Evolutionary conservation across 2,329 filamentous ascomycete genomes (phyloP).

Genomic region (Apiospora rasikravindrae): DNA sequence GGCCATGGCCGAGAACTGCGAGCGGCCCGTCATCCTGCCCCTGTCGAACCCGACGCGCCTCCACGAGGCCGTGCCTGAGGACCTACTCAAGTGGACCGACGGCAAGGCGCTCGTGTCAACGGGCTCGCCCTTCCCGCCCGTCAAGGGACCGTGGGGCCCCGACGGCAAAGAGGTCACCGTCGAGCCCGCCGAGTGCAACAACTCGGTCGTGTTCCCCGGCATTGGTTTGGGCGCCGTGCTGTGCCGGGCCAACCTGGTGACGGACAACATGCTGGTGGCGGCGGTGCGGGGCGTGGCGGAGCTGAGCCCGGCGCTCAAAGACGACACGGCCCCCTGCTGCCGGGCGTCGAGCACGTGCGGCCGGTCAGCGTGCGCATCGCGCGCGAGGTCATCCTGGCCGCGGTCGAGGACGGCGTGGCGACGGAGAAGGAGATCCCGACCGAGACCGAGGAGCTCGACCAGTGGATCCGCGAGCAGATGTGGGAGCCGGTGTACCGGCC

Average conservation of each 20-base stretch:
- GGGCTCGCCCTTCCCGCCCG: slow-evolving; percentile 80
- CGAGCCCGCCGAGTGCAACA: slow-evolving; percentile 81
- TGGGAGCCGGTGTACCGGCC: slow-evolving; percentile 75
- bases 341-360: slow-evolving; percentile 76
- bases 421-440: slow-evolving; percentile 68
- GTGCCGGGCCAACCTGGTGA: slow-evolving; percentile 68
- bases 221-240: slow-evolving; percentile 83
- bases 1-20: slow-evolving; percentile 76
- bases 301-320: slow-evolving; percentile 70
- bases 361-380: slow-evolving; percentile 81
- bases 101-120: slow-evolving; percentile 82
- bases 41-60: slow-evolving; percentile 85
- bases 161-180: slow-evolving; percentile 51
- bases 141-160: slow-evolving; percentile 62
- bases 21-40: slow-evolving; percentile 79
- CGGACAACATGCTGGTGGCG: slow-evolving; percentile 81
- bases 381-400: slow-evolving; percentile 72
- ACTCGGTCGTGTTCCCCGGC: slow-evolving; percentile 83
- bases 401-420: slow-evolving; percentile 71
- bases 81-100: slow-evolving; percentile 79
- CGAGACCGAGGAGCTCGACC: slow-evolving; percentile 60
- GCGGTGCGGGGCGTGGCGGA: slow-evolving; percentile 76
- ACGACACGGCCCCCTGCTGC: slow-evolving; percentile 72
- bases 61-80: slow-evolving; percentile 79
- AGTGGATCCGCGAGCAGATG: slow-evolving; percentile 81